These are phyloP conservation scores for Populus hybrid DNA, from an alignment of 441 rosid genomes.

Conservation along the genomic window DNA sequence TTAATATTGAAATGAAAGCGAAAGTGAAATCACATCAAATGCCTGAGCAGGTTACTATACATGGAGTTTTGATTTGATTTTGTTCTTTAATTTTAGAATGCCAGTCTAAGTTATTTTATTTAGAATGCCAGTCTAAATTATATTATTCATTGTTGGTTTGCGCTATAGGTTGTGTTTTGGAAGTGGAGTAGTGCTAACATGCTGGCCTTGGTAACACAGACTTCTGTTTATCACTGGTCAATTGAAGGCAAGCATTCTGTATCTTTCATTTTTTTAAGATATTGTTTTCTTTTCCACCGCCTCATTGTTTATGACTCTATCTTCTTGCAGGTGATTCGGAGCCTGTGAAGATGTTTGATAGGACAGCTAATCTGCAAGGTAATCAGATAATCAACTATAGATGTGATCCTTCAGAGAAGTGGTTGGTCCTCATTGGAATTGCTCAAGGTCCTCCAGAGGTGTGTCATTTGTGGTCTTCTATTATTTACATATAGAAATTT, in stretches of 20 bases:
- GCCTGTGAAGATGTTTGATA: slow-evolving; percentile 84
- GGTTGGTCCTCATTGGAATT: slow-evolving; percentile 90
- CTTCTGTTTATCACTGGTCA: slow-evolving; percentile 83
- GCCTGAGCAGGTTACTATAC: slow-evolving; percentile 74
- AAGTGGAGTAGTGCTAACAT: slow-evolving; percentile 78
- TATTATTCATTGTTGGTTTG: background rate
- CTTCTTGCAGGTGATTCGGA: slow-evolving; percentile 69
- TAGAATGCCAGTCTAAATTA: background rate
- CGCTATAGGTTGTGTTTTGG: slow-evolving; percentile 75
- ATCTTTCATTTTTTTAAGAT: background rate
- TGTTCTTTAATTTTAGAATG: no score
- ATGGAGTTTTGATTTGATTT: background rate
- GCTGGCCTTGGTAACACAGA: slow-evolving; percentile 84
- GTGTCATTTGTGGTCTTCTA: background rate
- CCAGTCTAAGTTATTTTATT: background rate
- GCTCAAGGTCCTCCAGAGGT: slow-evolving; percentile 95
- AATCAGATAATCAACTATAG: slow-evolving; percentile 86
- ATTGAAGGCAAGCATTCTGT: slow-evolving; percentile 57
- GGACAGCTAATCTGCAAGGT: slow-evolving; percentile 75
- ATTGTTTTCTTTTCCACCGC: no score
- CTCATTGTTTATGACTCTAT: background rate
- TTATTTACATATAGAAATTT: background rate
- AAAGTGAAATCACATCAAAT: slow-evolving; percentile 87
- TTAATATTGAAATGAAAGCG: slow-evolving; percentile 80
- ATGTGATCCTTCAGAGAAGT: slow-evolving; percentile 83